A percentile compares a stretch with the other conserved stretches of the same genome.
Conservation (phyloP, 2,329 filamentous ascomycete genomes). For the Epichloe sylvatica region DNA sequence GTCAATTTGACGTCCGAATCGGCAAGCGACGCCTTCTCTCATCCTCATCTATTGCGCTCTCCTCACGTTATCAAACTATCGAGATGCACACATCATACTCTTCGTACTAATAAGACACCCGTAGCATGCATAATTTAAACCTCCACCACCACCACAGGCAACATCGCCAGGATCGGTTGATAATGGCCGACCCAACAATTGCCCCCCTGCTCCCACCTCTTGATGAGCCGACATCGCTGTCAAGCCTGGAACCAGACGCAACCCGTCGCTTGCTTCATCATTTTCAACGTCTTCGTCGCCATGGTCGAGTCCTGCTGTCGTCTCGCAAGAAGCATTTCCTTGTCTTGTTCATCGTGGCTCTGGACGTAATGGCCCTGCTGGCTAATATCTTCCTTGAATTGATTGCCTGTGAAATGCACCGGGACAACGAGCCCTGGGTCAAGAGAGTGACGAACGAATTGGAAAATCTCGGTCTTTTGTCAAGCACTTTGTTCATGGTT, state of each 20-base stretch:
- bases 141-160: background rate
- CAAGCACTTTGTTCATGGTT: conserved; percentile 50
- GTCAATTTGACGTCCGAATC: background rate
- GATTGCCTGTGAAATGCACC: conserved; percentile 32
- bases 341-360: conserved; percentile 28
- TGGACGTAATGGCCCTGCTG: conserved; percentile 32
- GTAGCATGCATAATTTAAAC: background rate
- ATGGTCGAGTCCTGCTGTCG: conserved; percentile 12
- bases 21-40: background rate
- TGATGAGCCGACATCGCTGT: background rate
- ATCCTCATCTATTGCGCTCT: background rate
- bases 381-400: conserved; percentile 34
- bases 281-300: conserved; percentile 4
- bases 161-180: background rate
- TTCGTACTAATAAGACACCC: background rate
- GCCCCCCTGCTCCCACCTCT: conserved; percentile 1
- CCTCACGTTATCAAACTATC: background rate
- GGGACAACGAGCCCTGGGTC: conserved; percentile 28
- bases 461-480: conserved; percentile 38
- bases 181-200: background rate
- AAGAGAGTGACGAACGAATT: conserved; percentile 24
- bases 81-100: background rate
- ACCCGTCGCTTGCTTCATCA: conserved; percentile 1
- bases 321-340: conserved; percentile 31
- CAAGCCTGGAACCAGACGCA: background rate